Base-by-base conservation (phyloP, 1,284 basidiomycete species). In the Lentinula novae-zelandiae region DNA sequence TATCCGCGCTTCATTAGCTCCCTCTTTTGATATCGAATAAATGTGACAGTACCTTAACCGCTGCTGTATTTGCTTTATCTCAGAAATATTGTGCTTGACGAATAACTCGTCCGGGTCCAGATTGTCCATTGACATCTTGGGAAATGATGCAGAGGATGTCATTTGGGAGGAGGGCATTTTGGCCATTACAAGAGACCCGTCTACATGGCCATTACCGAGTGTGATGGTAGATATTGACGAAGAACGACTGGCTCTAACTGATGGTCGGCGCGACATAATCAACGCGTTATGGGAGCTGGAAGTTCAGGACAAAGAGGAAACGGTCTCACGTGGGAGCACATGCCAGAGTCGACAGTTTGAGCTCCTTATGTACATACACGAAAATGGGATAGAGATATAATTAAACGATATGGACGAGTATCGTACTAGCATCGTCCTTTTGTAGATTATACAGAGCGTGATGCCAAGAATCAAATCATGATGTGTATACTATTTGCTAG, bases 61-160 rank as follows among this genome's bases (percentile, higher is more conserved):
- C 33, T 82, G 78, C 69, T 95, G 90, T 42, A 89, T 82, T 49
- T 77, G 75, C 72, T 82, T 90, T 40, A 95, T 87, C 71, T 96
- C 92, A 0, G 82, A 69, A 22, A 95, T 83, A 1, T 90, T 86
- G 67, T 88, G 77, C 66, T 83, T 84, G 53, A 83, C 76, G 72
- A 96, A 95, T 59, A 95, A 75, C 61, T 93, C 90, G 71, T 96
- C 93, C 0, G 93, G 88, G 67, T 91, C 85, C 62, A 88, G 70
- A 57, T 71, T 67, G 56, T 67, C 62, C 57, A 63, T 65, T 60
- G 71, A 53, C 57, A 64, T 62, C 64, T 72, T 53, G 48, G 63
- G 60, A 58, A 59, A 39, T 55, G 67, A 65, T 38, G 60, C 59
- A 5, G 71, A 70, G 48, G 67, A 57, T n/a, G 63, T 49, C 38